Evolutionary conservation across 202 grass and related monocot species (phyloP), one percentile per base, ranked within the genome.

Genomic region (Cymbopogon flexuosus): DNA sequence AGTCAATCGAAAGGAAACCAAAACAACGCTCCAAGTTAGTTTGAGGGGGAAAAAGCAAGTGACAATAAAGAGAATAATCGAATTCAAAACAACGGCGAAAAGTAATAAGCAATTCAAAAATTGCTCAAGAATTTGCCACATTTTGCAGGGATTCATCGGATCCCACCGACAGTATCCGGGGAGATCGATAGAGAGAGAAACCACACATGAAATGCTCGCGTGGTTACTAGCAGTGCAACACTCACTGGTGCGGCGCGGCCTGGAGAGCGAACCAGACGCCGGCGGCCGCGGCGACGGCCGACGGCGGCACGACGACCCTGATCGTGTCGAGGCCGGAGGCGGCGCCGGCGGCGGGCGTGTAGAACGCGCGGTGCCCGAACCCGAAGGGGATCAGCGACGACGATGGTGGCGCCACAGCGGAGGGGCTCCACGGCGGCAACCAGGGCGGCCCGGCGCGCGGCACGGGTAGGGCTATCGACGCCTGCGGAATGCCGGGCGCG

Each of bases 241-340:
- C 93, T 93, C 75, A 97, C 89, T 93, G 91, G 82, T 83, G 73
- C 3, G 78, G 82, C n/a, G 91, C 85, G 78, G 93, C 84, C 68
- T 97, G 93, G 54, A 97, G 82, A 15, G 58, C 58, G 51, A 97
- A 93, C 93, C 93, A 97, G 52, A 97, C 61, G 41, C 91, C 86
- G 64, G 78, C 68, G 60, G 27, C 66, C 45, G 76, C 42, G 62
- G 81, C 3, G 31, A 62, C 18, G 75, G 62, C 18, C 59, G 59
- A 69, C 43, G 84, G 90, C n/a, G 90, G 88, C 5, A 83, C 64
- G 27, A 89, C 73, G 65, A 93, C 93, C 24, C 81, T 88, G 81
- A 93, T 89, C 60, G 71, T 40, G 10, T 81, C 87, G 46, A 74
- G 39, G 19, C 37, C 70, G 16, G 71, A 70, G 22, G 70, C 39